Percentiles rank a stretch among this genome's conserved stretches.
These are phyloP conservation scores for Phytophthora pseudosyringae DNA, from an alignment of 352 stramenopile genomes.

Conservation along the genomic window DNA sequence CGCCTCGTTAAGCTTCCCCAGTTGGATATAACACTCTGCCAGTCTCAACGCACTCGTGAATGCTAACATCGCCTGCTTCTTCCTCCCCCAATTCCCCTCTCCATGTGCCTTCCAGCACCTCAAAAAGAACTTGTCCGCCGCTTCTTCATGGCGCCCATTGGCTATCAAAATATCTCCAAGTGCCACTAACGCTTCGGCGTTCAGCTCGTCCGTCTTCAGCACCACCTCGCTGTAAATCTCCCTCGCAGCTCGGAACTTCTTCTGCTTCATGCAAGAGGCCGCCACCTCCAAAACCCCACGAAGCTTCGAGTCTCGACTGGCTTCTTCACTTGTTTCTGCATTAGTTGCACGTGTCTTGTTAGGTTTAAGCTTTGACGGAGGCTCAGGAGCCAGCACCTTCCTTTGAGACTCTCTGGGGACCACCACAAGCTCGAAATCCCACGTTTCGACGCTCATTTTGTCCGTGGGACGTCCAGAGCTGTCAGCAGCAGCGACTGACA, in stretches of 20 bases:
- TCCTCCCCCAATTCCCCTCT: conserved; percentile 14
- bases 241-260: conserved; percentile 51
- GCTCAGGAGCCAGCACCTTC: conserved; percentile 9
- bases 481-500: conserved; percentile 19
- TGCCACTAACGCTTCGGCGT: conserved; percentile 57
- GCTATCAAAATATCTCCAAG: conserved; percentile 59
- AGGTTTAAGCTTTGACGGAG: not conserved
- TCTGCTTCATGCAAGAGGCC: conserved; percentile 46
- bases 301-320: conserved; percentile 32
- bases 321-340: conserved; percentile 12
- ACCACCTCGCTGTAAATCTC: conserved; percentile 59
- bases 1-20: conserved; percentile 28
- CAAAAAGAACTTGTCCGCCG: conserved; percentile 46
- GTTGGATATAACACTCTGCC: conserved; percentile 52
- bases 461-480: not conserved
- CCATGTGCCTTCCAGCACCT: conserved; percentile 51
- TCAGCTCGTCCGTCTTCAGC: conserved; percentile 39
- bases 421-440: conserved; percentile 51
- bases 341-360: conserved; percentile 11
- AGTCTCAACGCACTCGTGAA: conserved; percentile 55
- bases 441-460: conserved; percentile 14
- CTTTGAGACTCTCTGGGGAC: conserved; percentile 23
- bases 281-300: conserved; percentile 45
- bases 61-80: conserved; percentile 37
- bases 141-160: conserved; percentile 48